Conservation (phyloP, 441 rosid genomes). For the Isatis lusitanica region DNA sequence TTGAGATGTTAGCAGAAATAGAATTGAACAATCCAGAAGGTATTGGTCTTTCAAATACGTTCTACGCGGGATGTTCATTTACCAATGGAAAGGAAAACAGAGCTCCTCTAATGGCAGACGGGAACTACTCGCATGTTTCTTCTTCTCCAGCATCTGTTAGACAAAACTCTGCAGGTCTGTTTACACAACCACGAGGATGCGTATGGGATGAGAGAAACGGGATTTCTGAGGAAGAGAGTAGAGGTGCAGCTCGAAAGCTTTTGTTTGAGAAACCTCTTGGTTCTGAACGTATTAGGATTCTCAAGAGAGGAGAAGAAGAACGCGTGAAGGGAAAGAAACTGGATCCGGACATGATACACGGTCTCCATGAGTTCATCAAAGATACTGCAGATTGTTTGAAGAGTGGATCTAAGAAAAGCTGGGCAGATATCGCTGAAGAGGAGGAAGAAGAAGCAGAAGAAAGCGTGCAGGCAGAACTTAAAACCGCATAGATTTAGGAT, state of each 20-base stretch:
- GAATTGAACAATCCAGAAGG: constrained; percentile 39
- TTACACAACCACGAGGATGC: constrained; percentile 33
- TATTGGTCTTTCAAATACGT: background rate
- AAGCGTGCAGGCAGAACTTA: constrained; percentile 3
- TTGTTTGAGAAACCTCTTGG: constrained; percentile 18
- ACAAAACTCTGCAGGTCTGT: constrained; percentile 34
- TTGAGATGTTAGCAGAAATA: constrained; percentile 49
- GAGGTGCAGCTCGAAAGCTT: constrained; percentile 33
- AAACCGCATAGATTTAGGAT: background rate
- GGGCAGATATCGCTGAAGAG: constrained; percentile 89
- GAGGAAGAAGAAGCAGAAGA: constrained; percentile 44
- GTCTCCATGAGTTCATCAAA: constrained; percentile 29
- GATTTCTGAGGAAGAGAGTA: constrained; percentile 11
- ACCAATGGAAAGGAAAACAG: constrained; percentile 33
- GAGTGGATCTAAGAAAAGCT: constrained; percentile 47
- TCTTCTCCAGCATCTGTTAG: constrained; percentile 33
- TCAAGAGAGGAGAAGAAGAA: constrained; percentile 14
- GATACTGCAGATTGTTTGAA: constrained; percentile 17
- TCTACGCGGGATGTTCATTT: constrained; percentile 33
- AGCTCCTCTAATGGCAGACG: constrained; percentile 32
- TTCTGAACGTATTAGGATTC: background rate
- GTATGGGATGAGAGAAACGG: constrained; percentile 26
- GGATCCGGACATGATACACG: constrained; percentile 34
- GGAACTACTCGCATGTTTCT: constrained; percentile 23
- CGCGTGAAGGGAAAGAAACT: constrained; percentile 24